Evolutionary conservation across 495 filamentous ascomycete species (phyloP), one percentile per base, ranked within the genome.

Genomic region (Aspergillus campestris): DNA sequence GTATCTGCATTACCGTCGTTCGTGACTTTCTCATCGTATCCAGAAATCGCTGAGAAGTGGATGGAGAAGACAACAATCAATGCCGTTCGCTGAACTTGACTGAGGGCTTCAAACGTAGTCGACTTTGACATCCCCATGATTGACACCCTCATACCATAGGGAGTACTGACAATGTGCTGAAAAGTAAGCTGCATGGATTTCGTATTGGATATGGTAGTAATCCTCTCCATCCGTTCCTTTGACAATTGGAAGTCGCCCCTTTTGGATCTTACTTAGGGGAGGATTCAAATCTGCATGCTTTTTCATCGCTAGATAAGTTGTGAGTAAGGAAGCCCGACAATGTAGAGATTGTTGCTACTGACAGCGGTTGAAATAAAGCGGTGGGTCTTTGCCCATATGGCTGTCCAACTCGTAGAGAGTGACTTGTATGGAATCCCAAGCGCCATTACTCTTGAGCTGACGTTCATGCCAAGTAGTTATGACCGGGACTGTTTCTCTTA

Each of bases 111-210:
- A 63, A 31, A 59, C 55, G 31, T 63, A 65, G 12, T 63, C 60
- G 0, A 52, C 53, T 5, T 36, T 52, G n/a, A 65, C 51, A 1
- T 7, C 24, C 0, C 57, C 59, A 32, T 62, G 55, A 12, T 60
- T 52, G 9, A 54, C 52, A 3, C 45, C 50, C 2, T 47, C 30
- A 31, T 59, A 52, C 38, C 60, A 49, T 9, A 62, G 46, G 5
- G 53, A 46, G 40, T 62, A 62, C 7, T 48, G 49, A 2, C 54
- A 62, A 43, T 60, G 51, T 0, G 60, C 62, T 0, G 58, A 62
- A 18, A 50, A 49, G 15, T 53, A 57, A 0, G 48, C 49, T 24
- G 62, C 49, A 29, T 57, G 41, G 13, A 66, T 58, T 1, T 57
- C n/a, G 39, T 32, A 61, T 1, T 42, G 1, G 12, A 62, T 27